Conservation (phyloP, 176 grass and related monocot genomes). For the Musa acuminata region DNA sequence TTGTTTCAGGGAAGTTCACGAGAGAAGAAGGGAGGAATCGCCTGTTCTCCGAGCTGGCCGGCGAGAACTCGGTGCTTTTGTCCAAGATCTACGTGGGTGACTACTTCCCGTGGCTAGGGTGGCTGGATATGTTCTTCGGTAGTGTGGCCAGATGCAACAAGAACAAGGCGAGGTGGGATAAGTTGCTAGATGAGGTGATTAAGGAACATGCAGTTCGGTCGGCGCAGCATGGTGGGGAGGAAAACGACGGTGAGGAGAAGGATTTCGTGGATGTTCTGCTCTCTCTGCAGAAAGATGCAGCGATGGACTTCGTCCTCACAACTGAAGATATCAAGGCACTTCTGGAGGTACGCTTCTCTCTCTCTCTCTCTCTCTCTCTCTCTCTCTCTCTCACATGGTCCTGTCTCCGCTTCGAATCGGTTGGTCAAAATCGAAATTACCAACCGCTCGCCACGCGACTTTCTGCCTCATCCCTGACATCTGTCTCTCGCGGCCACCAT, state of each 20-base stretch:
- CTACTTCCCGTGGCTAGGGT: conserved; percentile 18
- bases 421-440: neutral
- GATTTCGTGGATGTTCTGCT: conserved; percentile 31
- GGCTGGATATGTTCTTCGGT: conserved; percentile 2
- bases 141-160: neutral
- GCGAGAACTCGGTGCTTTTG: neutral
- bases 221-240: neutral
- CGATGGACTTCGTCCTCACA: conserved; percentile 12
- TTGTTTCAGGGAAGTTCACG: too few relatives aligned
- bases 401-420: too few relatives aligned
- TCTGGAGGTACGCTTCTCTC: conserved; percentile 8
- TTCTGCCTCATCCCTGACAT: too few relatives aligned
- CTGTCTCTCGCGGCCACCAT: too few relatives aligned
- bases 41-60: too few relatives aligned
- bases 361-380: neutral
- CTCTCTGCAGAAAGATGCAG: neutral
- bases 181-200: conserved; percentile 18
- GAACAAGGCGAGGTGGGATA: conserved; percentile 13
- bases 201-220: conserved; percentile 11
- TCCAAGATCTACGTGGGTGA: conserved; percentile 23
- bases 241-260: neutral
- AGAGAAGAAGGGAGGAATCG: too few relatives aligned
- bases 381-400: neutral
- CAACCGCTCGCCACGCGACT: too few relatives aligned
- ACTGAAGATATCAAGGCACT: conserved; percentile 24